Evolutionary conservation across 208 protist genomes (phyloP), one percentile per base, ranked within the genome.

Genomic region (Trypanosoma rangeli): DNA sequence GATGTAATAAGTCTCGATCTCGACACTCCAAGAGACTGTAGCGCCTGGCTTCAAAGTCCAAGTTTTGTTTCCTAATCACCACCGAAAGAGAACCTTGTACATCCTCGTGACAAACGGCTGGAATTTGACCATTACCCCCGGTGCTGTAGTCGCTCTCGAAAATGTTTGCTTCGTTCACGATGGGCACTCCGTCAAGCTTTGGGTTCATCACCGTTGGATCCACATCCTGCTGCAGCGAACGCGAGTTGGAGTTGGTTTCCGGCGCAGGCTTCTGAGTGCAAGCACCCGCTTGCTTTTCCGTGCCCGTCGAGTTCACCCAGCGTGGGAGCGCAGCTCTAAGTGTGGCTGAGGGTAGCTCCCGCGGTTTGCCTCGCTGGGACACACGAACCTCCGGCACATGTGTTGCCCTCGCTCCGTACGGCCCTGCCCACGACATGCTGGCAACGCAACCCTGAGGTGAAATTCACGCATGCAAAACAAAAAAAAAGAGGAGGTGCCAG

Each of bases 61-160:
- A 54, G 52, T 77, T 77, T 50, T 77, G 72, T 46, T 62, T 70
- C 1, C 18, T 18, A 24, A 71, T 66, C 33, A 77, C 53, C 35
- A 42, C 56, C 16, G 33, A 64, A 42, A 77, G 72, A 28, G 50
- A 53, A 26, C 18, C 55, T 58, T 46, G 46, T 24, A 77, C 24
- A 18, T 71, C 58, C 15, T 62, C 59, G 4, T 13, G 35, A 35
- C 56, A 70, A 4, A 59, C 28, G 0, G 48, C n/a, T n/a, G 3
- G 24, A 0, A 44, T 31, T 10, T n/a, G 8, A 0, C 15, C 67
- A 12, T 31, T 5, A 16, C 57, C 58, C n/a, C 8, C 8, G 26
- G 18, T 15, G 12, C 29, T 33, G n/a, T 22, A 1, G n/a, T 24
- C 31, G 52, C 15, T 44, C 59, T n/a, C 10, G 49, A 10, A 22